phyloP scores from a whole-genome alignment of 495 filamentous ascomycete species.

The Penicillium robsamsonii region DNA sequence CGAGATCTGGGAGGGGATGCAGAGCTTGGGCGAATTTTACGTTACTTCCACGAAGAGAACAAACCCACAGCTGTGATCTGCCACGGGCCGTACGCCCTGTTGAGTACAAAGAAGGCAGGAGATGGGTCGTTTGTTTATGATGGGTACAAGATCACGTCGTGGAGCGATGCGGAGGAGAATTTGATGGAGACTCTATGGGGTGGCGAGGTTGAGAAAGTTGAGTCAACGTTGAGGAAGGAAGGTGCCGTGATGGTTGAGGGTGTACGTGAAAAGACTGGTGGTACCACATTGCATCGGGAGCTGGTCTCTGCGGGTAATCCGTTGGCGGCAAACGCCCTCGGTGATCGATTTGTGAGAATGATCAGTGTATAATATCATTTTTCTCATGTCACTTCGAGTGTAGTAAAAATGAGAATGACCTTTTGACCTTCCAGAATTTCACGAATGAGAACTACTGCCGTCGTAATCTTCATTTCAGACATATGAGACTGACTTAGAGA shows the following conservation, averaged over 20 bases:
- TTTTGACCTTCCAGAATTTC: no score
- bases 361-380: conserved; percentile 23
- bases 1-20: conserved; percentile 34
- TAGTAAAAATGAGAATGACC: no score
- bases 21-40: conserved; percentile 39
- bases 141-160: conserved; percentile 34
- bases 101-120: conserved; percentile 33
- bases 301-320: conserved; percentile 33
- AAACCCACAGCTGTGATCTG: conserved; percentile 43
- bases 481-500: no score
- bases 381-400: no score
- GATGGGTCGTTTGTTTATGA: conserved; percentile 36
- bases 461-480: no score
- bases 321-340: conserved; percentile 29
- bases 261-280: conserved; percentile 23
- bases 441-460: no score
- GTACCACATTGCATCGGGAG: conserved; percentile 29
- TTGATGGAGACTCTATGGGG: conserved; percentile 31
- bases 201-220: conserved; percentile 34
- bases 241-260: conserved; percentile 34
- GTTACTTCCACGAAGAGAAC: conserved; percentile 33
- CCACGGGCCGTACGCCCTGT: conserved; percentile 42
- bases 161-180: conserved; percentile 35
- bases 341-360: conserved; percentile 34
- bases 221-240: conserved; percentile 23